These are phyloP conservation scores for Phylloporus sp. DNA, from an alignment of 768 basidiomycete genomes.

Conservation along the genomic window DNA sequence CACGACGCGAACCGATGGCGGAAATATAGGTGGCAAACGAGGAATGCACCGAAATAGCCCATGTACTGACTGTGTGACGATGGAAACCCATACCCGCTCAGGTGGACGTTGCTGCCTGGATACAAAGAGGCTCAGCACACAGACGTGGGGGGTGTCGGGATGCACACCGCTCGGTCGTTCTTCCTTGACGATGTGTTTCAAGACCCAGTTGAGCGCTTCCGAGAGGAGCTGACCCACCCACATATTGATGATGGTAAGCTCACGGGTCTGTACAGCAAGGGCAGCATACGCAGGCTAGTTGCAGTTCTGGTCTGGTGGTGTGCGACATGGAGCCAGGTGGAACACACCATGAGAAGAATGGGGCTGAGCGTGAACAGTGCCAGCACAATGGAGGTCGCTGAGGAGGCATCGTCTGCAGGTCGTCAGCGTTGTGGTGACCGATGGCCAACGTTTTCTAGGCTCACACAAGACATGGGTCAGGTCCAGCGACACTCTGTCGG, in stretches of 20 bases:
- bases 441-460: conserved; percentile 11
- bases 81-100: conserved; percentile 78
- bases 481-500: conserved; percentile 46
- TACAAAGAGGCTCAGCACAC: conserved; percentile 2
- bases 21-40: conserved; percentile 68
- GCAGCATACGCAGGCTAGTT: conserved; percentile 74
- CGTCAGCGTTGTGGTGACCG: conserved; percentile 1
- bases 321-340: background rate
- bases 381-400: conserved; percentile 50
- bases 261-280: conserved; percentile 70
- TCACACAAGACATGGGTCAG: conserved; percentile 67
- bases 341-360: conserved; percentile 64
- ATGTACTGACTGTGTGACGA: conserved; percentile 90
- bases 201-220: conserved; percentile 63
- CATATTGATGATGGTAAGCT: conserved; percentile 78
- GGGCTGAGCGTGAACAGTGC: conserved; percentile 67
- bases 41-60: conserved; percentile 80
- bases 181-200: conserved; percentile 67
- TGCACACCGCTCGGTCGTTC: conserved; percentile 62
- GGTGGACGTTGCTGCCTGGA: conserved; percentile 18
- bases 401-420: conserved; percentile 55
- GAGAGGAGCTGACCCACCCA: conserved; percentile 76
- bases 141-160: background rate
- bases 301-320: conserved; percentile 4
- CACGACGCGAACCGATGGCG: conserved; percentile 61